Base-by-base conservation (phyloP, 495 filamentous ascomycete species). In the Parathielavia hyrcaniae region DNA sequence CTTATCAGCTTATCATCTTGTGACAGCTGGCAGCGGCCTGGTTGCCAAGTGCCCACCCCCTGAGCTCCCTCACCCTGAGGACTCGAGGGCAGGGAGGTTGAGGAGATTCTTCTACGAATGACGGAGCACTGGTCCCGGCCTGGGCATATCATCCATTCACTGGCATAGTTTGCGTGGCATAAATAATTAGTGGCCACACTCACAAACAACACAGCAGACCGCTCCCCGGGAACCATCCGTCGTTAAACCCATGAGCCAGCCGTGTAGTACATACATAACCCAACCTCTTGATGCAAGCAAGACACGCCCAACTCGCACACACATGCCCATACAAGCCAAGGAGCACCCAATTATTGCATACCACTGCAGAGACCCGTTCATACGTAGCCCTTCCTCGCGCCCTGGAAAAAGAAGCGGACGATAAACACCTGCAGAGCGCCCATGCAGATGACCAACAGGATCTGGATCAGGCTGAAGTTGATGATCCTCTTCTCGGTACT, bases 401-500 rank as follows among this genome's bases (percentile, higher is more conserved):
- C 80, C 77, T 81, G 92, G 81, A 98, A 97, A 74, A 98, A 98
- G 84, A 97, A 97, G 57, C 90, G 76, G 62, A 99, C 95, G 67
- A 99, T 85, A 68, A 99, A 97, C 34, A 99, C 95, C 77, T 99
- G 95, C 69, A 99, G 75, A 34, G 84, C 91, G 26, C 91, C 93
- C 95, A 99, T 99, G 43, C 86, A 86, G 61, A 97, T 81, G 81
- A 97, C 93, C 83, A 97, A 84, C 59, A 83, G 75, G 60, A 85
- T 84, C 76, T 99, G 95, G 57, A 97, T 86, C 47, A 99, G 78
- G 66, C 89, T 95, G 75, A 99, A 97, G 71, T 97, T 97, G 75
- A 96, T 92, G 63, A 99, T 97, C 45, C 95, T 80, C 61, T 79
- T 81, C 77, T 99, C 95, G 32, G 95, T 99, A 73, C 90, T 96